A percentile compares a stretch with the other conserved stretches of the same genome.
These are phyloP conservation scores for Peronospora tabacina DNA, from an alignment of 352 stramenopile genomes.

Conservation along the genomic window DNA sequence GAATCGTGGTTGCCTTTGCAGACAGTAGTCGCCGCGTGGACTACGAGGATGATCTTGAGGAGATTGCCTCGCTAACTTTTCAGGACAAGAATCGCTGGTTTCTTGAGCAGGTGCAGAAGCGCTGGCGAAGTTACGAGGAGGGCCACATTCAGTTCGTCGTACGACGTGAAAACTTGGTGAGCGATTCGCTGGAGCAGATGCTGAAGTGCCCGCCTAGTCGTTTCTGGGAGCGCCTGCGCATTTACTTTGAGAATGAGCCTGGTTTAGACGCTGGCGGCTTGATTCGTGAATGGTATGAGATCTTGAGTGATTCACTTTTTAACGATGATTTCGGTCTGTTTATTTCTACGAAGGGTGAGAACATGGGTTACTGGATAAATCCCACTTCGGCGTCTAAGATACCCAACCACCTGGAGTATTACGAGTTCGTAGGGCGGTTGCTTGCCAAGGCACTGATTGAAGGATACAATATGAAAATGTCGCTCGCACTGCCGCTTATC, in stretches of 20 bases:
- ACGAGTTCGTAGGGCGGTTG: constrained; percentile 92
- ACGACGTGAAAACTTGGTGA: constrained; percentile 62
- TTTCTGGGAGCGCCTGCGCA: constrained; percentile 79
- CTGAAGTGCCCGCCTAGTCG: constrained; percentile 76
- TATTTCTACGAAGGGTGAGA: constrained; percentile 71
- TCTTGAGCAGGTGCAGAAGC: constrained; percentile 61
- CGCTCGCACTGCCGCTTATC: constrained; percentile 94
- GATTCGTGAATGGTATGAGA: constrained; percentile 88
- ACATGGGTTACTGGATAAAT: constrained; percentile 87
- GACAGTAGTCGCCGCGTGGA: constrained; percentile 47
- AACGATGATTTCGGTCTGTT: constrained; percentile 85
- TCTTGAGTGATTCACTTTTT: constrained; percentile 78
- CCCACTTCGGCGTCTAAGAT: constrained; percentile 62
- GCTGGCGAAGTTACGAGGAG: constrained; percentile 74
- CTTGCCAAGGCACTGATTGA: constrained; percentile 95
- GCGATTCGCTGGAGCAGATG: constrained; percentile 84
- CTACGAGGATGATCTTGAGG: constrained; percentile 79
- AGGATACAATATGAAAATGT: constrained; percentile 93
- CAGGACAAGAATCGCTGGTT: constrained; percentile 83
- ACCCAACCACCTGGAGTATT: constrained; percentile 93
- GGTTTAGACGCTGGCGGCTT: constrained; percentile 85
- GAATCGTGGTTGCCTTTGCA: constrained; percentile 34
- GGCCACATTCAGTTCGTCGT: constrained; percentile 83
- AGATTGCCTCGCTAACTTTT: constrained; percentile 76
- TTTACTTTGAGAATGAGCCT: constrained; percentile 84